These are phyloP conservation scores for Ophiostoma pallidulum DNA, from an alignment of 2,329 filamentous ascomycete genomes.

Conservation along the genomic window DNA sequence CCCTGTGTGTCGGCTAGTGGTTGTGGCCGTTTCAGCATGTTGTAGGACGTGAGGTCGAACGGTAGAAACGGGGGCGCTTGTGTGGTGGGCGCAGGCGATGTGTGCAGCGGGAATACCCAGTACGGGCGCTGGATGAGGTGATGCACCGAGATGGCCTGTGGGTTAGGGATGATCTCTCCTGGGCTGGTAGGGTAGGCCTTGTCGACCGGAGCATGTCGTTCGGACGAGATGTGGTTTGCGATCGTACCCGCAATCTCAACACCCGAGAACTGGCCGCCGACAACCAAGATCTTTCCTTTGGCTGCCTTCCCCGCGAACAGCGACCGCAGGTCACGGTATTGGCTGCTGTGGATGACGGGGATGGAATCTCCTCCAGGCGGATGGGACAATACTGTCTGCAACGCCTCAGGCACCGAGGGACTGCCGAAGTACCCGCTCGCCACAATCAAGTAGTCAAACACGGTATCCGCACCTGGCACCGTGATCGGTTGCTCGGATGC, in stretches of 20 bases:
- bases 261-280: constrained; percentile 77
- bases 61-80: constrained; percentile 57
- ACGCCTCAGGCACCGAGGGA: constrained; percentile 40
- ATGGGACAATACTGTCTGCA: constrained; percentile 23
- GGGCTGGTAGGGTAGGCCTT: constrained; percentile 22
- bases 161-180: constrained; percentile 23
- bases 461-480: no score
- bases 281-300: constrained; percentile 56
- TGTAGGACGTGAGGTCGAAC: constrained; percentile 63
- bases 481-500: no score
- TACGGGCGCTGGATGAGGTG: constrained; percentile 61
- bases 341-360: constrained; percentile 58
- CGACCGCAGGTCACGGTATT: constrained; percentile 46
- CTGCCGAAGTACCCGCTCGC: constrained; percentile 69
- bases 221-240: constrained; percentile 60
- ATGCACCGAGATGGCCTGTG: constrained; percentile 49
- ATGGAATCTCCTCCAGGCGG: constrained; percentile 26
- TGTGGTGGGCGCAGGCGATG: constrained; percentile 30
- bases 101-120: constrained; percentile 66
- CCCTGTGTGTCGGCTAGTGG: constrained; percentile 56
- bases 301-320: constrained; percentile 28
- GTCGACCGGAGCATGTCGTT: constrained; percentile 38
- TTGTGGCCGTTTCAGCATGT: constrained; percentile 51
- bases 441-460: constrained; percentile 63
- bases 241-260: constrained; percentile 67